Evolutionary conservation across 2,329 filamentous ascomycete genomes (phyloP).

Genomic region (Huntiella abstrusa): DNA sequence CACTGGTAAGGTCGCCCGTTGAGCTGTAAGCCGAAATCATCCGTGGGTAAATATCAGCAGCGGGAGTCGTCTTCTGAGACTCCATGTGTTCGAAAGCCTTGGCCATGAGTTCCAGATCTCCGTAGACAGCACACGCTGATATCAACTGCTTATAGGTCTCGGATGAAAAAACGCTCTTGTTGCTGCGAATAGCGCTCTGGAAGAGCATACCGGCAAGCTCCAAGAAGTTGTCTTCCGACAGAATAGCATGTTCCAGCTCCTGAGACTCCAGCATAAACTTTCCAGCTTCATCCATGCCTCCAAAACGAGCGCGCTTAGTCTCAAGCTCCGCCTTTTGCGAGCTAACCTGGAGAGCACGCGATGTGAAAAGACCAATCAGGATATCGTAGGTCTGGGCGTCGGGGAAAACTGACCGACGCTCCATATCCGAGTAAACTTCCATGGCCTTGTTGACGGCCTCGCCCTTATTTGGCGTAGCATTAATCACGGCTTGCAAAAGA

Average conservation of each 20-base stretch:
- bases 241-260: slow-evolving; percentile 69
- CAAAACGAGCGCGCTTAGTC: slow-evolving; percentile 66
- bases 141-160: slow-evolving; percentile 76
- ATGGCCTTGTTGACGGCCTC: slow-evolving; percentile 80
- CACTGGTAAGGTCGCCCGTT: slow-evolving; percentile 63
- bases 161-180: slow-evolving; percentile 50
- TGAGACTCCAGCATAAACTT: slow-evolving; percentile 80
- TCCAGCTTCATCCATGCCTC: slow-evolving; percentile 64
- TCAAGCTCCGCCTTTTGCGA: slow-evolving; percentile 56
- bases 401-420: slow-evolving; percentile 62
- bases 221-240: slow-evolving; percentile 73
- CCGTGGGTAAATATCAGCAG: slow-evolving; percentile 65
- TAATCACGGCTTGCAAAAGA: slow-evolving; percentile 65
- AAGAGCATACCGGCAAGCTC: slow-evolving; percentile 75
- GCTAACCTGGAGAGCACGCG: slow-evolving; percentile 61
- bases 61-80: slow-evolving; percentile 49
- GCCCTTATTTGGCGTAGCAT: slow-evolving; percentile 58
- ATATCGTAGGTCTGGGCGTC: slow-evolving; percentile 77
- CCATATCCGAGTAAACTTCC: slow-evolving; percentile 93
- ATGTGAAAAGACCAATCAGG: slow-evolving; percentile 63
- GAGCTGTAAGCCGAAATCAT: slow-evolving; percentile 92
- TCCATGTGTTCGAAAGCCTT: slow-evolving; percentile 88
- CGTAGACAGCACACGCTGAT: slow-evolving; percentile 66
- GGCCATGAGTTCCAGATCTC: slow-evolving; percentile 74
- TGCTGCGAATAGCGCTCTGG: slow-evolving; percentile 47